phyloP scores from a whole-genome alignment of 2,329 filamentous ascomycete species.

The Onygenales sp. region DNA sequence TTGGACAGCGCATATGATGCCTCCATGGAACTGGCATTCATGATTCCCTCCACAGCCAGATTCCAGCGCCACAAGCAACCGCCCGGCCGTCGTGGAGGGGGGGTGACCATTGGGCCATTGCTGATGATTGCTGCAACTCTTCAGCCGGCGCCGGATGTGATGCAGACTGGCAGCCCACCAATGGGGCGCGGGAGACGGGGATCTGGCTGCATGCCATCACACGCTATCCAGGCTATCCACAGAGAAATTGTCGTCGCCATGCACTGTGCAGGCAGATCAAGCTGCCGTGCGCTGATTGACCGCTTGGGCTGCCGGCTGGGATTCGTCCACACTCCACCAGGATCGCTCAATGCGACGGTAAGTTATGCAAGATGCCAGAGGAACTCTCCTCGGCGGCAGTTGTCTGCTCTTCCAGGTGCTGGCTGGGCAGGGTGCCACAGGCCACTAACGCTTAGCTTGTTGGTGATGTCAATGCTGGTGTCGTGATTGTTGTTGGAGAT shows the following conservation, averaged over 20 bases:
- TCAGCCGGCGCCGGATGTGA: slow-evolving; percentile 8
- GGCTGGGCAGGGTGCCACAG: too few relatives aligned
- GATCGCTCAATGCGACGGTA: neutral
- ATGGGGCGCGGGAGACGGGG: slow-evolving; percentile 7
- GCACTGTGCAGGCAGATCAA: neutral
- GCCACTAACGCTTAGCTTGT: too few relatives aligned
- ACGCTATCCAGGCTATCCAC: slow-evolving; percentile 2
- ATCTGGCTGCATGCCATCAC: slow-evolving; percentile 10
- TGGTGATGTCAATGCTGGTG: too few relatives aligned
- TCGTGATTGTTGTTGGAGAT: too few relatives aligned
- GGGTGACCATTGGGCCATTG: neutral
- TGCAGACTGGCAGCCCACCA: slow-evolving; percentile 6
- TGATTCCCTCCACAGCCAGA: neutral
- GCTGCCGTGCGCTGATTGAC: neutral
- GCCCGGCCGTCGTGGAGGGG: neutral
- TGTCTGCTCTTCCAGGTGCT: too few relatives aligned
- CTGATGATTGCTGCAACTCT: neutral
- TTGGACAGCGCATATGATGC: neutral
- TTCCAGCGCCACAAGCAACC: neutral
- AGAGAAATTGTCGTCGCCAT: neutral
- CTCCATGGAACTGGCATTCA: neutral
- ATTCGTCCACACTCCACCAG: neutral
- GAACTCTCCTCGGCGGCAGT: too few relatives aligned
- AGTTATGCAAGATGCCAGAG: too few relatives aligned
- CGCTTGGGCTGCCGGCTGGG: neutral